Base-by-base conservation (phyloP, 2,329 filamentous ascomycete genomes). In the Pezizomycotina sp. region DNA sequence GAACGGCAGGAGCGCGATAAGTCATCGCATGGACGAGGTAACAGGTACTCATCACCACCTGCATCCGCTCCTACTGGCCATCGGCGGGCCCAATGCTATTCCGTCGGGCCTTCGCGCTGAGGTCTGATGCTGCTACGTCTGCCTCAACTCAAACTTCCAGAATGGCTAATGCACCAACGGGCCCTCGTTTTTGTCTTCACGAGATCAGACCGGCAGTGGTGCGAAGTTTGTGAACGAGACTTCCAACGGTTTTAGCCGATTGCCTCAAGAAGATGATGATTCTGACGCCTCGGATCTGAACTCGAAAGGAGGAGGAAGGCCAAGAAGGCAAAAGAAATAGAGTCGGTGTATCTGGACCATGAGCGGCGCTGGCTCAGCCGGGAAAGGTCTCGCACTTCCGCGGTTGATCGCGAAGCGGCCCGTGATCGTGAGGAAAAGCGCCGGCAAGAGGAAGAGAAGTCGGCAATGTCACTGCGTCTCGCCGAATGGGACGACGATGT, bases 281-380 rank as follows among this genome's bases (percentile, higher is more conserved):
- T 81, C 80, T 5, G 76, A 89, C 31, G 82, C 82, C 2, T 82
- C 76, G 47, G 89, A 98, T 74, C 77, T 8, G 86, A 95, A 55
- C 63, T 95, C 0, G 75, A 92, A 55, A 66, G 66, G 18, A 68
- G 83, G 29, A 71, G 77, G 12, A 60, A 71, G 45, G 68, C 70
- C 15, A 84, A 81, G 57, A 72, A 74, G 47, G 67, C 77, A 22
- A 65, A 74, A 0, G 83, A 93, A 14, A 66, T 73, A 0, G 79
- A 93, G 30, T 82, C 84, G 53, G 63, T 71, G 29, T 93, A 81
- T 53, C 63, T 78, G 0, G 84, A 92, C 49, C 77, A 84, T 27
- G 82, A 93, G 55, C 73, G 82, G 19, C 76, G 82, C 45, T 95
- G 86, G 86, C 64, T 82, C 16, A 92, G 91, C 54, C 73, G 84